Conservation (phyloP, 768 basidiomycete genomes). For the Glaciozyma antarctica region DNA sequence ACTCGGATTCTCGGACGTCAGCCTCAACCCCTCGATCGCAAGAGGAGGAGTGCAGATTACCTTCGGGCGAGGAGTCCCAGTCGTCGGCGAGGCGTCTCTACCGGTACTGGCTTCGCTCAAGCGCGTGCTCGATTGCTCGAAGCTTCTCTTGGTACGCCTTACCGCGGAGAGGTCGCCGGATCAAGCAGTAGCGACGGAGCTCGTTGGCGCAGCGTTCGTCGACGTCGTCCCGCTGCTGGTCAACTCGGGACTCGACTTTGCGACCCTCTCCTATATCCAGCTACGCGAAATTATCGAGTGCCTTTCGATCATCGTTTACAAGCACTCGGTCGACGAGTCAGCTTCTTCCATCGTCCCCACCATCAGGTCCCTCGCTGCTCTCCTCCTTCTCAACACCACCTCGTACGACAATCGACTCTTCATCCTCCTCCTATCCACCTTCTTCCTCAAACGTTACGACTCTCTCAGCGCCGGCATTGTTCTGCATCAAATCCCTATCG, state of each 20-base stretch:
- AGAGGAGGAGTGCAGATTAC: neutral
- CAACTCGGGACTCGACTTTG: neutral
- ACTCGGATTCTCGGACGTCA: conserved; percentile 3
- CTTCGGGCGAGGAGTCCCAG: neutral
- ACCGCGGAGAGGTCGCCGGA: neutral
- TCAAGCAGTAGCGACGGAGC: neutral
- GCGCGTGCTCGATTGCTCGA: conserved; percentile 7
- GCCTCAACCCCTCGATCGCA: neutral
- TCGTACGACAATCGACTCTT: conserved; percentile 2
- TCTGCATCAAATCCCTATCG: neutral
- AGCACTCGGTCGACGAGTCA: neutral
- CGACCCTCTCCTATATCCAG: neutral
- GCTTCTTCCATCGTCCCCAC: neutral
- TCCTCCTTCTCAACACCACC: neutral
- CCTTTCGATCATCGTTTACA: neutral
- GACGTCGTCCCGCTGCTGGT: conserved; percentile 1
- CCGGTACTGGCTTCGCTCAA: neutral
- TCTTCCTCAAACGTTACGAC: neutral
- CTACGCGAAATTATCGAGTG: neutral
- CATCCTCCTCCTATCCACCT: neutral
- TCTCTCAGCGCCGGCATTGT: neutral
- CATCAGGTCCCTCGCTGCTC: neutral
- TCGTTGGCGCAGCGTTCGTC: neutral
- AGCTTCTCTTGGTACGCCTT: neutral
- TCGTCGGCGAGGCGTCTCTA: too few relatives aligned